Base-by-base conservation (phyloP, 768 basidiomycete species). In the Astraeus odoratus region DNA sequence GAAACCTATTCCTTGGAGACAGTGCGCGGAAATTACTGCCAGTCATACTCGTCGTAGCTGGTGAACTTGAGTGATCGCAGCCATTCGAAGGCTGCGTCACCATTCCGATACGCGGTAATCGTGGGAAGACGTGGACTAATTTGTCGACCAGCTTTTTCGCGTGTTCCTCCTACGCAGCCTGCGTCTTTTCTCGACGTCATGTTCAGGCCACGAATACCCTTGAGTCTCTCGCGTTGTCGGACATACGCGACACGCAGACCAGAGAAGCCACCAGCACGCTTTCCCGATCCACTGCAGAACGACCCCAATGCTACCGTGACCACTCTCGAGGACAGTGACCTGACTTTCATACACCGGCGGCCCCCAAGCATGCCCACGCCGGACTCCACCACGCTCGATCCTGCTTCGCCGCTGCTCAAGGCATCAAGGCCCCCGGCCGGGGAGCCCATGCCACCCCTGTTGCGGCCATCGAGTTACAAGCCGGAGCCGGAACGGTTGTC, bases 341-440 rank as follows among this genome's bases (percentile, higher is more conserved):
- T 89, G 44, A 86, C 86, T 0, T 91, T 91, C 60, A 81, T 91
- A 47, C 86, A 87, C 60, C 81, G 89, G 34, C 85, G 85, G n/a
- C 89, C 88, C 0, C 85, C 88, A 1, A 78, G 83, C 8, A 76
- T 81, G 8, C 83, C 84, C 8, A 73, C 86, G 15, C 86, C 87
- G 3, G 68, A 72, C 48, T 92, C 88, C 16, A 75, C 80, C 46
- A 81, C 78, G 5, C 78, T 78, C 5, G 69, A 74, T 8, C 88
- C 88, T 8, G 64, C 75, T 5, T 92, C 88, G 0, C 85, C 89
- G 0, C 70, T 91, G 4, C 73, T 91, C 13, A 68, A 68, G 0
- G 65, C 75, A 12, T 57, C 67, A 5, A 44, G 57, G 1, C 20
- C 53, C 5, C 30, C 53, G 7, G 54, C 66, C 8, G 44, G 36